Base-by-base conservation (phyloP, 192 early-diverging fungal species). In the Podila verticillata region DNA sequence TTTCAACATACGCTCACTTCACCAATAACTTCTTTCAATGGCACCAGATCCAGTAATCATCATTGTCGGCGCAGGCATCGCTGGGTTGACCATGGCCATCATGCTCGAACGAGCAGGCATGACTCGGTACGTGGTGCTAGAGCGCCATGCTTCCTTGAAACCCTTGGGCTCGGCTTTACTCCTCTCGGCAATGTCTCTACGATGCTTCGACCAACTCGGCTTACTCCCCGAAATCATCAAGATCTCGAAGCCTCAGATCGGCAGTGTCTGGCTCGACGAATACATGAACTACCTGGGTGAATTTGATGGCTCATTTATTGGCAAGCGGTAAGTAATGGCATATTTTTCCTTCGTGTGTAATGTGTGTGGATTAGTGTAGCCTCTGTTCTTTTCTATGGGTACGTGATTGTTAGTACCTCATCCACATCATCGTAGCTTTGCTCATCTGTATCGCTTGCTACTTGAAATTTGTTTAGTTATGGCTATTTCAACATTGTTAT, bases 41-140 rank as follows among this genome's bases (percentile, higher is more conserved):
- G 73, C 73, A 2, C 73, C 73, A 13, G 28, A 75, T 26, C 73
- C 73, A 7, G 30, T 15, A 26, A 68, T 75, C 10, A 34, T 75
- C 49, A 75, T 75, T 30, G 73, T 75, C 2, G 73, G 73, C 2
- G 73, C 66, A 6, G 73, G 73, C 12, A 64, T 75, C 26, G 73
- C 73, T 2, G 73, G 73, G 7, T 36, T 75, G 7, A 20, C 58
- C 1, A 5, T 75, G 12, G 73, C 73, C 36, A 63, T 75, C 26
- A 75, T 75, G 66, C 59, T 75, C 12, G 73, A 75, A 22, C 65
- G 66, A 0, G 73, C 73, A 48, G 66, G 66, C 29, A 75, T 75
- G 73, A 48, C 57, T 4, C 66, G 66, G 0, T 75, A 75, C 39
- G 47, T 75, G 3, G 63, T 75, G 20, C 59, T 75, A 9, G 73